phyloP scores from a whole-genome alignment of 2,329 filamentous ascomycete species.

The Cladosporium cucumerinum region DNA sequence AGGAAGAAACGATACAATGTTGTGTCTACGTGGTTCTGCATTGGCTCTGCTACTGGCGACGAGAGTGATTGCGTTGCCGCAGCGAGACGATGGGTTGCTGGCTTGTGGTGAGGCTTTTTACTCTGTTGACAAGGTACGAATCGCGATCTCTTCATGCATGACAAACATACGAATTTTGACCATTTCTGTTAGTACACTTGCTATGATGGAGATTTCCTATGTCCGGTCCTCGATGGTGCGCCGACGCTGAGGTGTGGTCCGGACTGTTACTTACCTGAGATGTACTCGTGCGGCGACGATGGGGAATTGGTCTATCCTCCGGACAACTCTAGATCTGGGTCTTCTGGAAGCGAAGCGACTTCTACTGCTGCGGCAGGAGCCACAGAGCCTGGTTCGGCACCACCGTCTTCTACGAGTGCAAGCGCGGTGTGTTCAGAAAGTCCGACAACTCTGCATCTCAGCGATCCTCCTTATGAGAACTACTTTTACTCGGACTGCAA shows the following conservation, averaged over 20 bases:
- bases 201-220: slow-evolving; percentile 38
- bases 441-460: slow-evolving; percentile 45
- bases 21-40: not conserved
- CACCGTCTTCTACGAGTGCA: slow-evolving; percentile 13
- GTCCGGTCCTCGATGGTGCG: slow-evolving; percentile 35
- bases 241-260: slow-evolving; percentile 36
- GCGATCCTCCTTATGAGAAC: slow-evolving; percentile 60
- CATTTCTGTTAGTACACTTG: slow-evolving; percentile 35
- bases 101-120: slow-evolving; percentile 9
- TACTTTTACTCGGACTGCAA: slow-evolving; percentile 66
- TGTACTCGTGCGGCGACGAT: slow-evolving; percentile 30
- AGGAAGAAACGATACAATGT: not conserved
- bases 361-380: not conserved
- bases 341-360: not conserved
- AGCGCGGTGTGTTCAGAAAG: slow-evolving; percentile 23
- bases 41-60: not conserved
- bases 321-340: slow-evolving; percentile 17
- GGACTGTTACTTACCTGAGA: slow-evolving; percentile 36
- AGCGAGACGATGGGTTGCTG: not conserved
- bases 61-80: not conserved
- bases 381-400: not conserved
- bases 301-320: slow-evolving; percentile 30
- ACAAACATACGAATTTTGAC: not conserved
- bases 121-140: not conserved
- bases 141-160: not conserved